Base-by-base conservation (phyloP, 129 eudicot species). In the Pseudognaphalium luteoalbum region DNA sequence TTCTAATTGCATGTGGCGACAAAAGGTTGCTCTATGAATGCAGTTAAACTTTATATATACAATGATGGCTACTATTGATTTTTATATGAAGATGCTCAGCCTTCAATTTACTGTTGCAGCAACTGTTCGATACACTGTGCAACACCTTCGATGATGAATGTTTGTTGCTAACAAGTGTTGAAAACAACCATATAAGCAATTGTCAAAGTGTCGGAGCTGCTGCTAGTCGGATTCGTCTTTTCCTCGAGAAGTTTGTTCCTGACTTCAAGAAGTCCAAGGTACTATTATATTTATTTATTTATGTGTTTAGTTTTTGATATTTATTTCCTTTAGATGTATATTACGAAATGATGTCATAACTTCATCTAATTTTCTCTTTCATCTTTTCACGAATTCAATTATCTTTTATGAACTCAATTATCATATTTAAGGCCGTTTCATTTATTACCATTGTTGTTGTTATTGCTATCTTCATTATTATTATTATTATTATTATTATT, bases 211-310 rank as follows among this genome's bases (percentile, higher is more conserved):
- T 88, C 6, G 83, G 87, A 80, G 77, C 65, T 66, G 83, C 75
- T 25, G 87, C 83, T 17, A 79, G 71, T 47, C 76, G 66, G 58
- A 81, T 89, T 47, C 83, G 34, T 67, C 76, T 66, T 52, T 87
- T 85, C 67, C 33, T 95, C 32, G 92, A 87, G 80, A 83, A 85
- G 30, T 83, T 83, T 82, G 62, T 75, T 64, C 88, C 84, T 0
- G 77, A 83, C 17, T 80, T 95, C 79, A 83, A 80, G 82, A 86
- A 78, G 66, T 89, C 99, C 20, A 95, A 91, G 97, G 98, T 93
- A 80, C 68, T 20, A 25, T 2, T 16, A 25, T 66, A 28, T 1
- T 6, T 16, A 11, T 32, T 32, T 32, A 32, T 32, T 32, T 32
- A 30, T 30, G 33, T n/a, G 28, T 25, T 25, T 25, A 25, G 34